A percentile compares a stretch with the other conserved stretches of the same genome.
phyloP scores from a whole-genome alignment of 305 asterid genomes.

The Salvia sclarea region DNA sequence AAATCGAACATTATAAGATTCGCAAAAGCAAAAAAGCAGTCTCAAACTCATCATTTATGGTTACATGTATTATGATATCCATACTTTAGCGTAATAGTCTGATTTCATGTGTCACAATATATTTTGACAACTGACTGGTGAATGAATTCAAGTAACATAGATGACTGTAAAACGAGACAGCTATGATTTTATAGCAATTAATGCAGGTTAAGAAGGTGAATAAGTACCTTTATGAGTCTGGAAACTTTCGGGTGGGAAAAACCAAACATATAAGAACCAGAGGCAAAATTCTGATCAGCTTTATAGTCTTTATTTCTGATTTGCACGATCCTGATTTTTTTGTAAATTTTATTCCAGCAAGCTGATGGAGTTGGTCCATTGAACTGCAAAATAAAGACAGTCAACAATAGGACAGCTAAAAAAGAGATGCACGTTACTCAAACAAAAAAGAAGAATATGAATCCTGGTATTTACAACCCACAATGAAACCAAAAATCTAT shows the following conservation, averaged over 20 bases:
- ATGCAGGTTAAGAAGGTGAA: conserved; percentile 25
- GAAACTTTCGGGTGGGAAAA: conserved; percentile 75
- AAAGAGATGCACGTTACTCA: not conserved
- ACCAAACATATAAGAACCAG: conserved; percentile 89
- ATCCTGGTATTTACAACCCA: not conserved
- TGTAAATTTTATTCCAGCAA: conserved; percentile 86
- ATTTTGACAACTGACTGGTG: conserved; percentile 6
- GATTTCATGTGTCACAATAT: not conserved
- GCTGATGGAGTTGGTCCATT: conserved; percentile 80
- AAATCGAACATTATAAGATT: not conserved
- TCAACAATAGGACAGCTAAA: conserved; percentile 25
- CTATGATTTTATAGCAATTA: conserved; percentile 16
- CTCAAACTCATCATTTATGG: conserved; percentile 17
- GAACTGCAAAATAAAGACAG: conserved; percentile 55
- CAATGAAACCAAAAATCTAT: not conserved
- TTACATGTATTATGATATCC: conserved; percentile 4
- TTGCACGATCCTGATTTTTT: conserved; percentile 62
- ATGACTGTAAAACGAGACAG: conserved; percentile 16
- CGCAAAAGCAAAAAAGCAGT: not conserved
- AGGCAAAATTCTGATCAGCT: conserved; percentile 55
- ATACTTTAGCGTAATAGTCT: not conserved
- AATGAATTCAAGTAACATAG: conserved; percentile 15
- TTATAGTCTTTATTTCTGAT: conserved; percentile 45
- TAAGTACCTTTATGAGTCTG: conserved; percentile 72
- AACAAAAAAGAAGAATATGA: not conserved